A percentile compares a stretch with the other conserved stretches of the same genome.
phyloP scores from a whole-genome alignment of 805 yeast species.

The Yamadazyma scolyti region DNA sequence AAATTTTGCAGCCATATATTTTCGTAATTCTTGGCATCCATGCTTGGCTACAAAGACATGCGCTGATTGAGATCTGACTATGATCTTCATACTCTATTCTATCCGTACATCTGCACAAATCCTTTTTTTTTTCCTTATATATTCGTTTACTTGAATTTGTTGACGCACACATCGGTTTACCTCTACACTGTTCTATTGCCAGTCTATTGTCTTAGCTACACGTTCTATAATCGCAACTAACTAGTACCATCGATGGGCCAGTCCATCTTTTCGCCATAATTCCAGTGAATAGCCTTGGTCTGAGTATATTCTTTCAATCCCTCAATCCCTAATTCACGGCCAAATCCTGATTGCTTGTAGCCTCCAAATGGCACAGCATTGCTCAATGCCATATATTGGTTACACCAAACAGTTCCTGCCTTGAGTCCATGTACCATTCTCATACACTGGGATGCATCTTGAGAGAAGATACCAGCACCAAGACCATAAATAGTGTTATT shows the following conservation, averaged over 20 bases:
- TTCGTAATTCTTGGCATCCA: no score
- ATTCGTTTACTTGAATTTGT: no score
- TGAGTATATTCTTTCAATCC: conserved; percentile 33
- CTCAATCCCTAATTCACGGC: conserved; percentile 37
- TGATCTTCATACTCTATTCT: no score
- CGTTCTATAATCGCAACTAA: no score
- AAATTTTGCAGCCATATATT: no score
- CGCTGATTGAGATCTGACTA: no score
- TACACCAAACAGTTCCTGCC: conserved; percentile 70
- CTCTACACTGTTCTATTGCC: no score
- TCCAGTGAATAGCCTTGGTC: conserved; percentile 23
- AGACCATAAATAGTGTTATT: conserved; percentile 57
- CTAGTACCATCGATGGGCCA: conserved; percentile 14
- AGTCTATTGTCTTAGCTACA: no score
- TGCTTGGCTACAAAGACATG: no score
- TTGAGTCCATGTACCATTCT: conserved; percentile 30
- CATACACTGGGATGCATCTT: conserved; percentile 51
- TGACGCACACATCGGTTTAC: no score
- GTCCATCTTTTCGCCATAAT: conserved; percentile 10
- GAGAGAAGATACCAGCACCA: conserved; percentile 59
- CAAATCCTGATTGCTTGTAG: conserved; percentile 38
- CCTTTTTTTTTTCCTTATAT: no score
- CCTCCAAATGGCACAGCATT: conserved; percentile 48
- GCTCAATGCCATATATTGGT: conserved; percentile 64
- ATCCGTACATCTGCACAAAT: no score